These are phyloP conservation scores for Dioszegia crocea DNA, from an alignment of 768 basidiomycete genomes.

Conservation along the genomic window DNA sequence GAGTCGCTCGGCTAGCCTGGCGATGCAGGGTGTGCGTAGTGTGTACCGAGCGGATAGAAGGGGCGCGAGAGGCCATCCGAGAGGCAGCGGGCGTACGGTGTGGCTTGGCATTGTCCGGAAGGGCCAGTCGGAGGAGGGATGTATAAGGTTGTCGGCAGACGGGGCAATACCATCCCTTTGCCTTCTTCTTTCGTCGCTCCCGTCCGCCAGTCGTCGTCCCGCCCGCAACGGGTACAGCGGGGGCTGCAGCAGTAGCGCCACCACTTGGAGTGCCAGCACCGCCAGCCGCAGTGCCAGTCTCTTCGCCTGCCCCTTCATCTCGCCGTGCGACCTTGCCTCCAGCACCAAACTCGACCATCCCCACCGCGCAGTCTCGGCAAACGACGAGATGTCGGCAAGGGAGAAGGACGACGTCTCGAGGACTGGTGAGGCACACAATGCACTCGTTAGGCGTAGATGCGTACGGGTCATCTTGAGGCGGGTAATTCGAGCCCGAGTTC, in stretches of 20 bases:
- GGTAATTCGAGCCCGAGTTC: slow-evolving; percentile 48
- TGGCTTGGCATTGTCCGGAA: slow-evolving; percentile 39
- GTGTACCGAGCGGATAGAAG: slow-evolving; percentile 22
- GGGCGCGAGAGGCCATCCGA: slow-evolving; percentile 27
- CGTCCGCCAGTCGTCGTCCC: slow-evolving; percentile 50
- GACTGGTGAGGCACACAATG: slow-evolving; percentile 80
- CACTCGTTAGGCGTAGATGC: slow-evolving; percentile 61
- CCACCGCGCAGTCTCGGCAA: slow-evolving; percentile 89
- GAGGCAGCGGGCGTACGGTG: slow-evolving; percentile 17
- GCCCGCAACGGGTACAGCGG: slow-evolving; percentile 33
- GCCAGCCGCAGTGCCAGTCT: slow-evolving; percentile 46
- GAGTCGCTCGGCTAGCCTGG: slow-evolving; percentile 24
- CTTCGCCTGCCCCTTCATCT: slow-evolving; percentile 30
- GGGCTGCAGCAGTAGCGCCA: neutral
- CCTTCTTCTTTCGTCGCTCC: slow-evolving; percentile 75
- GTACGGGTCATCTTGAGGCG: slow-evolving; percentile 58
- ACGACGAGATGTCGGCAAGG: slow-evolving; percentile 93
- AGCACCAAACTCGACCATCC: slow-evolving; percentile 96
- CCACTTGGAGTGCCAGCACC: slow-evolving; percentile 33
- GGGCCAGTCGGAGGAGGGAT: slow-evolving; percentile 73
- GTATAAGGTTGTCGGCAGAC: slow-evolving; percentile 94
- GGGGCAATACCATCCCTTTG: slow-evolving; percentile 96
- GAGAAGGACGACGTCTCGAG: slow-evolving; percentile 84
- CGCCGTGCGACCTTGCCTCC: slow-evolving; percentile 66
- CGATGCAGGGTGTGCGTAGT: slow-evolving; percentile 4